These are phyloP conservation scores for Curvularia eragrostidis DNA, from an alignment of 2,329 filamentous ascomycete species.

Conservation along the genomic window DNA sequence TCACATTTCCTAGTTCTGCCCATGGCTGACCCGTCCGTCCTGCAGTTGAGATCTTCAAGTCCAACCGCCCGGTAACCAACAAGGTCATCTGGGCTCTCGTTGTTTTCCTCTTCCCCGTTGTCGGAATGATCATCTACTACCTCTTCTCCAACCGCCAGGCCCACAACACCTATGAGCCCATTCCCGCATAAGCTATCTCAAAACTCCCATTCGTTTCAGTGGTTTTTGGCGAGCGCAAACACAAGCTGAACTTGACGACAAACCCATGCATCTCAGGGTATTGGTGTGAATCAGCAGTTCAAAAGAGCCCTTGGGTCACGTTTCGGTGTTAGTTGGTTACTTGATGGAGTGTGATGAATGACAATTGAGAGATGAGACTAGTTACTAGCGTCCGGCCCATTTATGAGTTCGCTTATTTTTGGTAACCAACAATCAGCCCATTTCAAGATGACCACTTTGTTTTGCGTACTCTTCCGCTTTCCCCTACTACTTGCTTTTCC, in stretches of 20 bases:
- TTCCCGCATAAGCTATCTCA: slow-evolving; percentile 36
- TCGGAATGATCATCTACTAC: slow-evolving; percentile 68
- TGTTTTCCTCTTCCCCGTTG: slow-evolving; percentile 69
- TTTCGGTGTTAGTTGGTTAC: not conserved
- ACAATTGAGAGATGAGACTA: not conserved
- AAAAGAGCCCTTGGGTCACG: not conserved
- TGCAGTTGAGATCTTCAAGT: slow-evolving; percentile 69
- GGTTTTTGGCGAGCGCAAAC: too few species aligned
- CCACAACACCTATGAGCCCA: slow-evolving; percentile 64
- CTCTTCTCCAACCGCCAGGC: slow-evolving; percentile 67
- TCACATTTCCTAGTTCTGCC: not conserved
- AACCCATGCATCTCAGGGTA: not conserved
- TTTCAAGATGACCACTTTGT: not conserved
- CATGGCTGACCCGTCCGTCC: slow-evolving; percentile 23
- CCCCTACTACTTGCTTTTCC: not conserved
- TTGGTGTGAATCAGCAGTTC: not conserved
- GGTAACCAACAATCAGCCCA: not conserved
- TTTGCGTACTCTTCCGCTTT: not conserved
- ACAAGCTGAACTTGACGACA: not conserved
- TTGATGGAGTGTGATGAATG: not conserved
- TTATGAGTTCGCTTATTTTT: not conserved
- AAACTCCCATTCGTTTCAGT: too few species aligned
- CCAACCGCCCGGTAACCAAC: slow-evolving; percentile 62
- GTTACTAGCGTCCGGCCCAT: not conserved
- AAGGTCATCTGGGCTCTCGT: slow-evolving; percentile 69